Percentiles rank a stretch among this genome's conserved stretches.
These are phyloP conservation scores for Coemansia sp. DNA, from an alignment of 371 early-diverging fungal species.

Conservation along the genomic window DNA sequence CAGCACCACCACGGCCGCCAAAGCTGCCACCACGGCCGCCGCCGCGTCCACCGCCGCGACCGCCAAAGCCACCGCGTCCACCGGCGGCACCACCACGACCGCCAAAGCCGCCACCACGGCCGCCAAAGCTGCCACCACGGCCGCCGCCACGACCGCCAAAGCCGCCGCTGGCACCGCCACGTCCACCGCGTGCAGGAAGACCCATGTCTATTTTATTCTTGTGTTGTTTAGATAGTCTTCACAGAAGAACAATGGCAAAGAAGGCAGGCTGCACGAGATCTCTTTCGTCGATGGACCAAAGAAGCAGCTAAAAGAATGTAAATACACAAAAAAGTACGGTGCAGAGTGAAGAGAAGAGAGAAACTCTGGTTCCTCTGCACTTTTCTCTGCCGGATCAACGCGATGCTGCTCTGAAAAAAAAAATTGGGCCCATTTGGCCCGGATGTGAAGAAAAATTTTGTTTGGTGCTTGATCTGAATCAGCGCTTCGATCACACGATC, in stretches of 20 bases:
- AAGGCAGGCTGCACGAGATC: background rate
- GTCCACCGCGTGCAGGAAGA: conserved; percentile 52
- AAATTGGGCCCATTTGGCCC: background rate
- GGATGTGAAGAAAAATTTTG: conserved; percentile 1
- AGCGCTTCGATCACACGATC: background rate
- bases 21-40: conserved; percentile 48
- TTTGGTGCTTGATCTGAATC: background rate
- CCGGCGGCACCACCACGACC: conserved; percentile 49
- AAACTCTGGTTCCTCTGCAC: background rate
- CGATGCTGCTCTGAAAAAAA: background rate
- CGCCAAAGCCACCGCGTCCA: conserved; percentile 57
- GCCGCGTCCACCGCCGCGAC: conserved; percentile 53
- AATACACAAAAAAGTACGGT: conserved; percentile 6
- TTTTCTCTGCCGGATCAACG: conserved; percentile 8
- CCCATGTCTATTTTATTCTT: conserved; percentile 30
- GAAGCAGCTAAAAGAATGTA: background rate
- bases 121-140: conserved; percentile 43
- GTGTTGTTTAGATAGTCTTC: background rate
- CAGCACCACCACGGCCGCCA: conserved; percentile 51
- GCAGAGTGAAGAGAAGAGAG: background rate
- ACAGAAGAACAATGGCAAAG: background rate
- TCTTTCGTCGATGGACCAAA: background rate
- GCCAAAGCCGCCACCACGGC: conserved; percentile 52
- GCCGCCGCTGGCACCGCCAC: conserved; percentile 49
- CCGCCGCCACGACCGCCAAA: conserved; percentile 54